phyloP scores from a whole-genome alignment of 106 monocot genomes.

The Acorus calamus region DNA sequence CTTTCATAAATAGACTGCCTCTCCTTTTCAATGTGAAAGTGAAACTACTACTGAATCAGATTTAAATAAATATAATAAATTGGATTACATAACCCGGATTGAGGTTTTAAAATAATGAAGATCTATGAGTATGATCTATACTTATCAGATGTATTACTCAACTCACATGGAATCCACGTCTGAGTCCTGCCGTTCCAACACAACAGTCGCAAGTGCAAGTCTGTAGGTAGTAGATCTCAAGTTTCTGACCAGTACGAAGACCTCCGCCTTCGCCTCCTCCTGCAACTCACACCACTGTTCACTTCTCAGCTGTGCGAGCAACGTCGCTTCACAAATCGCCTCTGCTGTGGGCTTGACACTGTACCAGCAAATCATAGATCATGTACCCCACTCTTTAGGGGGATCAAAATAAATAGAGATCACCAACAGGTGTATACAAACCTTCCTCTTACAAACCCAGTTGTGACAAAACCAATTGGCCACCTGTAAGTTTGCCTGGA shows the following conservation, averaged over 20 bases:
- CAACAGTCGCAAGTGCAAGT: slow-evolving; percentile 61
- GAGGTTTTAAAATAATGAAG: too few species aligned
- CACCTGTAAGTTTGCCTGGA: slow-evolving; percentile 39
- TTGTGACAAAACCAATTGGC: slow-evolving; percentile 91
- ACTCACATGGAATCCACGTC: slow-evolving; percentile 54
- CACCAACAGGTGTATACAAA: background rate
- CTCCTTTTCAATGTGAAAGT: too few species aligned
- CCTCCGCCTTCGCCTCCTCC: slow-evolving; percentile 14
- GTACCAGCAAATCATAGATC: slow-evolving; percentile 3
- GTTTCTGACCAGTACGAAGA: slow-evolving; percentile 73
- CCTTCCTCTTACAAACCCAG: slow-evolving; percentile 74
- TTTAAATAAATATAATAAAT: too few species aligned
- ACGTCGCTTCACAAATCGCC: slow-evolving; percentile 54
- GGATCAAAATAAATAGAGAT: too few species aligned
- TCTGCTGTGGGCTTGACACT: slow-evolving; percentile 47
- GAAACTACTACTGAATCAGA: too few species aligned
- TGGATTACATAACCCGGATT: too few species aligned
- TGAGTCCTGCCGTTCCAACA: slow-evolving; percentile 42
- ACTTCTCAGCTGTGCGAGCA: slow-evolving; percentile 51
- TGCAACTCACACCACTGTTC: slow-evolving; percentile 37
- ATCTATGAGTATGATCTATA: too few species aligned
- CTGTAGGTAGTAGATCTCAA: slow-evolving; percentile 63
- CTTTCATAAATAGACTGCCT: too few species aligned
- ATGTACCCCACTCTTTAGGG: too few species aligned
- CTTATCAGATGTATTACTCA: too few species aligned